Conservation (phyloP, 192 early-diverging fungal species). For the Cladochytrium replicatum region DNA sequence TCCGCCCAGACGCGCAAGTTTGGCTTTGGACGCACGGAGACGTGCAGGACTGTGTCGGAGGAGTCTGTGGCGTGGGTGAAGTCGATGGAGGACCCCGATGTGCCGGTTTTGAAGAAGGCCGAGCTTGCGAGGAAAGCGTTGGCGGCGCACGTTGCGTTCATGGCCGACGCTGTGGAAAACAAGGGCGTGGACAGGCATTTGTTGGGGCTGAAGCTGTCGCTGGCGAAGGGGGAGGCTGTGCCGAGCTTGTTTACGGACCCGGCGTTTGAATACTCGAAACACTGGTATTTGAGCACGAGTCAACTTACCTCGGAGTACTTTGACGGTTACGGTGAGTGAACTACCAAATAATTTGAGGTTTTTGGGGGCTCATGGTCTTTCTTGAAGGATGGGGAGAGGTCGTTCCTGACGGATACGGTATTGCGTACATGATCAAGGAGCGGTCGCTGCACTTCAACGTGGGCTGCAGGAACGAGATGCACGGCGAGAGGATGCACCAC, state of each 20-base stretch:
- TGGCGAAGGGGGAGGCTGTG: slow-evolving; percentile 64
- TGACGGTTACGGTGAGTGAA: slow-evolving; percentile 88
- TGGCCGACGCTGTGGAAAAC: slow-evolving; percentile 67
- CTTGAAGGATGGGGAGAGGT: slow-evolving; percentile 35
- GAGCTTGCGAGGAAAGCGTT: slow-evolving; percentile 66
- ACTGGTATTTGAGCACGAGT: slow-evolving; percentile 89
- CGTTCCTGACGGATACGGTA: slow-evolving; percentile 48
- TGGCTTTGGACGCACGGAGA: slow-evolving; percentile 90
- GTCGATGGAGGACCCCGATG: slow-evolving; percentile 63
- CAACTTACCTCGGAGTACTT: slow-evolving; percentile 88
- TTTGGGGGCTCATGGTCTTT: not conserved
- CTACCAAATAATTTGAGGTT: slow-evolving; percentile 26
- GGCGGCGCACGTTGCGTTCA: slow-evolving; percentile 67
- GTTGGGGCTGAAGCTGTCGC: slow-evolving; percentile 71
- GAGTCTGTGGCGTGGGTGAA: slow-evolving; percentile 78
- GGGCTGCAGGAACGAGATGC: slow-evolving; percentile 55
- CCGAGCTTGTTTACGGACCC: slow-evolving; percentile 84
- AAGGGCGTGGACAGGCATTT: slow-evolving; percentile 88
- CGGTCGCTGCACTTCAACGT: slow-evolving; percentile 81
- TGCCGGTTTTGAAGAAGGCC: slow-evolving; percentile 43
- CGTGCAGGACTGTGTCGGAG: slow-evolving; percentile 65
- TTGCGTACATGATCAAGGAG: slow-evolving; percentile 91
- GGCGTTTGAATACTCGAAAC: slow-evolving; percentile 62
- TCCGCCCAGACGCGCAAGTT: slow-evolving; percentile 86
- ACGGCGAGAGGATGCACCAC: slow-evolving; percentile 62